Percentiles rank a stretch among this genome's conserved stretches.
Conservation (phyloP, 306 rosid species). For the Hippophae gyantsensis region DNA sequence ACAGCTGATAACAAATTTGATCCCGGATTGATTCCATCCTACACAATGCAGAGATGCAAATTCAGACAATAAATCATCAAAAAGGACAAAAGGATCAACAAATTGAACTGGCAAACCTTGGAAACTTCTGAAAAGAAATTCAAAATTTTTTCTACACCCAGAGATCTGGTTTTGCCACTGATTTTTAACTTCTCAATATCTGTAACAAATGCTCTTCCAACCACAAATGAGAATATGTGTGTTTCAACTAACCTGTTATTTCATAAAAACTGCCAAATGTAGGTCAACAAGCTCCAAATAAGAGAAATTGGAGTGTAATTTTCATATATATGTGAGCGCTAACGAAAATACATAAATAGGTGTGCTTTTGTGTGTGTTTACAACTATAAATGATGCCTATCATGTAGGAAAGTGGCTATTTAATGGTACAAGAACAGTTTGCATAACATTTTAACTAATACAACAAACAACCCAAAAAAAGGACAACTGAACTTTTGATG, state of each 20-base stretch:
- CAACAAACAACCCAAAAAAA: no score
- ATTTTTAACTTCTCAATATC: conserved; percentile 87
- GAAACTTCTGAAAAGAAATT: conserved; percentile 69
- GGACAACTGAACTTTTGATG: no score
- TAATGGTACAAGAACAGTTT: no score
- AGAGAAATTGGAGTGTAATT: conserved; percentile 1
- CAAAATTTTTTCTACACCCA: conserved; percentile 65
- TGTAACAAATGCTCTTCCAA: conserved; percentile 99
- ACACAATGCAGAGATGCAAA: conserved; percentile 27
- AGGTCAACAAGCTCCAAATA: conserved; percentile 13
- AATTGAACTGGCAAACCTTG: conserved; percentile 45
- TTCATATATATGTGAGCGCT: neutral
- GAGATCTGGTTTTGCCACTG: conserved; percentile 69
- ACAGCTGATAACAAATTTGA: conserved; percentile 86
- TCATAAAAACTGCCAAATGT: conserved; percentile 26
- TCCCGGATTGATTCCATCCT: conserved; percentile 83
- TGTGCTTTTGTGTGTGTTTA: no score
- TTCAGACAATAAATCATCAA: conserved; percentile 11
- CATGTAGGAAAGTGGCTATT: no score
- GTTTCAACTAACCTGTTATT: conserved; percentile 90
- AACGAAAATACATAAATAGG: no score
- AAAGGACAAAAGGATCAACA: conserved; percentile 9
- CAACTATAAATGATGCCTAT: no score
- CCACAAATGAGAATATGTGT: conserved; percentile 96
- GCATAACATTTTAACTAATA: no score